phyloP scores from a whole-genome alignment of 2,329 filamentous ascomycete genomes.

The Stemphylium vesicarium region DNA sequence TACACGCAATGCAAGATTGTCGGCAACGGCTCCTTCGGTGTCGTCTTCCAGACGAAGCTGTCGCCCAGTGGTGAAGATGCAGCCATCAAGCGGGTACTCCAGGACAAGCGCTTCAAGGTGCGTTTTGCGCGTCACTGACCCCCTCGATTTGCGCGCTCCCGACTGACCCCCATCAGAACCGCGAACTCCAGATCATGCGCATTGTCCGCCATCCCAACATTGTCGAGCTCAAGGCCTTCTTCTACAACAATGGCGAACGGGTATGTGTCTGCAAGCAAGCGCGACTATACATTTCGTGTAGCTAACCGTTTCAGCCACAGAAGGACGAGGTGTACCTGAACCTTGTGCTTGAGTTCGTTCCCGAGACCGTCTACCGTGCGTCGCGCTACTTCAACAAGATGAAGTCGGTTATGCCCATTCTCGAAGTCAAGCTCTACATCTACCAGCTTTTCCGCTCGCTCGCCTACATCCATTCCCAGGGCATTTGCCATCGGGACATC shows the following conservation, averaged over 20 bases:
- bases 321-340: constrained; percentile 99
- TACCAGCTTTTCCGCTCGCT: constrained; percentile 98
- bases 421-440: constrained; percentile 99
- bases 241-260: constrained; percentile 98
- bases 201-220: constrained; percentile 99
- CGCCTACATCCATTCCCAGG: constrained; percentile 98
- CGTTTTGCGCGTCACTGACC: constrained; percentile 26
- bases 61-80: constrained; percentile 98
- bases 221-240: constrained; percentile 98
- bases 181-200: constrained; percentile 99
- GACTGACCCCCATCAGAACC: constrained; percentile 70
- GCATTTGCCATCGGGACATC: constrained; percentile 98
- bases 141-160: constrained; percentile 14
- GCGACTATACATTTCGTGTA: constrained; percentile 22
- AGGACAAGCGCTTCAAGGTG: constrained; percentile 99
- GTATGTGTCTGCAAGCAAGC: constrained; percentile 61
- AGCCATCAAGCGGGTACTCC: constrained; percentile 97
- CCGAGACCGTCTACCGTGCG: constrained; percentile 96
- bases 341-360: constrained; percentile 95
- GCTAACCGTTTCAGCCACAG: constrained; percentile 47
- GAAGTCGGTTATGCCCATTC: constrained; percentile 99
- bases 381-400: constrained; percentile 99
- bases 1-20: constrained; percentile 99
- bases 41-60: constrained; percentile 98
- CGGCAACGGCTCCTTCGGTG: constrained; percentile 97